Evolutionary conservation across 23 red algal species (phyloP), one percentile per base, ranked within the genome.

Genomic region (Gracilaria vermiculophylla): DNA sequence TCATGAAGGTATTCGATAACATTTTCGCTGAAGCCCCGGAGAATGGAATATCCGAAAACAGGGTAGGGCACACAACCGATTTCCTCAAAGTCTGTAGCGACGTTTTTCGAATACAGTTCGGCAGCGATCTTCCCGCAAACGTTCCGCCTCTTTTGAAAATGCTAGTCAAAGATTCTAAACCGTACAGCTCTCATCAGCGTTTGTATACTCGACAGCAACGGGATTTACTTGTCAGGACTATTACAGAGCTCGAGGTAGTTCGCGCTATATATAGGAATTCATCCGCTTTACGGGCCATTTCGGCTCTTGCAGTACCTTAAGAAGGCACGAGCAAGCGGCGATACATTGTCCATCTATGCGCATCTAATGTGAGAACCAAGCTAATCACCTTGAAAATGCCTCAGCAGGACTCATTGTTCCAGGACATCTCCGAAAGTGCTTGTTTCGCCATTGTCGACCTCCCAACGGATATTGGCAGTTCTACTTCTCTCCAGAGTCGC

Each of bases 381-480:
- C 79, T 57, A 23, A 42, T 67, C 17, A 23, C 32, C 33, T 83
- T 28, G 3, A 28, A 24, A 7, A 83, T 83, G 79, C 56, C 79
- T 34, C 79, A 83, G 14, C 19, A 67, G 42, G 31, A 83, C 15
- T 64, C 79, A 1, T 44, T 35, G 47, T 44, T 66, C n/a, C 56
- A 61, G 20, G 79, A 83, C 16, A n/a, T 62, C 29, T 35, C 56
- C 16, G 79, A 57, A 25, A 66, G 56, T 57, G 69, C 35, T 20
- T 39, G 55, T 41, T 83, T 66, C 36, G 54, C 54, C 34, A 69
- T 35, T 1, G 28, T 83, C 2, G 79, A 83, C 48, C 34, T 83
- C 5, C 37, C 20, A 55, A 83, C 36, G 79, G 54, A 1, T 83
- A 83, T 49, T 83, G 56, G 79, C 79, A 83, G 35, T 32, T 48